Base-by-base conservation (phyloP, 2,329 filamentous ascomycete species). In the Fusarium lateritium region DNA sequence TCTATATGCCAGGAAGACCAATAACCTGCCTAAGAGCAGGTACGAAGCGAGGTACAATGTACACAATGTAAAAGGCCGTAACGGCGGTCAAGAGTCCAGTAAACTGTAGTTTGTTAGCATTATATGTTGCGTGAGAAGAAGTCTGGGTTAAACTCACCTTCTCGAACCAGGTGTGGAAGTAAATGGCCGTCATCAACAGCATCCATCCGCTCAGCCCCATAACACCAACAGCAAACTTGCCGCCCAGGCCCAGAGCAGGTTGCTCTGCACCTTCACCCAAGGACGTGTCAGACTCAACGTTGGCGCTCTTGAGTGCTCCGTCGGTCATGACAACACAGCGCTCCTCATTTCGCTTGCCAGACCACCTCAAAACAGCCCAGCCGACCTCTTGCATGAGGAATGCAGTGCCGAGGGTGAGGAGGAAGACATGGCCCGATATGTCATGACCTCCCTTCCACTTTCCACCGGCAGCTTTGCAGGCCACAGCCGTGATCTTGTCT, bases 141-240 rank as follows among this genome's bases (percentile, higher is more conserved):
- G 19, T 3, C 1, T 6, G 31, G 22, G n/a, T 0, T 6, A 19
- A n/a, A 77, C 85, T 75, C 74, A 92, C 91, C 91, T 98, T 99
- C 83, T 99, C 96, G 74, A 97, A 91, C 94, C 95, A 98, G 1
- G 96, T 99, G 80, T 99, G 96, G 76, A 99, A 99, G 85, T 95
- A 99, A 39, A 97, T 94, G 4, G 94, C 94, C 40, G 96, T 99
- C 96, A 99, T 99, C 65, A 98, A 85, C 77, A 99, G 80, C 96
- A 99, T 99, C 93, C 96, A 98, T 83, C 91, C 88, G 76, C 91
- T 93, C 76, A 98, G 75, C 1, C 80, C 89, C 19, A 92, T 86
- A 26, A 98, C 88, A 0, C 76, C 85, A 24, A 86, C 80, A 67
- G 90, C 87, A 69, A 91, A 82, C 84, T 88, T 83, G 72, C 81